Percentiles rank a stretch among this genome's conserved stretches.
Evolutionary conservation across 1,284 basidiomycete species (phyloP).

Genomic region (Stygiomarasmius scandens): DNA sequence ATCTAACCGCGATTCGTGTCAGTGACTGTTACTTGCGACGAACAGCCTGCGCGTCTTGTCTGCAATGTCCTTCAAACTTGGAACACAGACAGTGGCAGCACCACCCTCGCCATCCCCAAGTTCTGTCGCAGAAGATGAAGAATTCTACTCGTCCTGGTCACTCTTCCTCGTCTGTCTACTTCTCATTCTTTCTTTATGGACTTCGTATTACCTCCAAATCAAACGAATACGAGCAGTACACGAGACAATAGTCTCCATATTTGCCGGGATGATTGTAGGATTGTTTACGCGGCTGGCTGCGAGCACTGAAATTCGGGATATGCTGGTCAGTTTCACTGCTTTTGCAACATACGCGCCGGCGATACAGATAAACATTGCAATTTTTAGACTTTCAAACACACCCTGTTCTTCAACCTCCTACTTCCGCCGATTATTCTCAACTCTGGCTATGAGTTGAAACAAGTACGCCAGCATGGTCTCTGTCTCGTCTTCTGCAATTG

Average conservation of each 20-base stretch:
- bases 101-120: slow-evolving; percentile 14
- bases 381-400: slow-evolving; percentile 89
- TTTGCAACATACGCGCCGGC: background rate
- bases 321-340: slow-evolving; percentile 77
- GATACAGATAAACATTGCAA: no score
- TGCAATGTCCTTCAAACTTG: slow-evolving; percentile 33
- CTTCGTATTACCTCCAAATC: slow-evolving; percentile 97
- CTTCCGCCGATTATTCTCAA: slow-evolving; percentile 98
- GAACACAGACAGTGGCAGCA: slow-evolving; percentile 28
- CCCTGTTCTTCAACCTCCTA: slow-evolving; percentile 96
- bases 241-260: slow-evolving; percentile 95
- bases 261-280: slow-evolving; percentile 96
- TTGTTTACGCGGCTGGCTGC: slow-evolving; percentile 89
- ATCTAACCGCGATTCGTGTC: background rate
- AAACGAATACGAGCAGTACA: slow-evolving; percentile 95
- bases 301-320: slow-evolving; percentile 93
- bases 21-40: background rate
- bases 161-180: slow-evolving; percentile 93
- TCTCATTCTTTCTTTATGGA: slow-evolving; percentile 93
- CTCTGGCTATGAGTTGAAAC: slow-evolving; percentile 96
- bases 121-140: slow-evolving; percentile 57
- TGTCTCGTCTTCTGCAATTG: background rate
- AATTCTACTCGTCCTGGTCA: slow-evolving; percentile 93
- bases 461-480: slow-evolving; percentile 47
- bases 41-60: background rate